phyloP scores from a whole-genome alignment of 805 yeast genomes.

The Yarrowia bubula region DNA sequence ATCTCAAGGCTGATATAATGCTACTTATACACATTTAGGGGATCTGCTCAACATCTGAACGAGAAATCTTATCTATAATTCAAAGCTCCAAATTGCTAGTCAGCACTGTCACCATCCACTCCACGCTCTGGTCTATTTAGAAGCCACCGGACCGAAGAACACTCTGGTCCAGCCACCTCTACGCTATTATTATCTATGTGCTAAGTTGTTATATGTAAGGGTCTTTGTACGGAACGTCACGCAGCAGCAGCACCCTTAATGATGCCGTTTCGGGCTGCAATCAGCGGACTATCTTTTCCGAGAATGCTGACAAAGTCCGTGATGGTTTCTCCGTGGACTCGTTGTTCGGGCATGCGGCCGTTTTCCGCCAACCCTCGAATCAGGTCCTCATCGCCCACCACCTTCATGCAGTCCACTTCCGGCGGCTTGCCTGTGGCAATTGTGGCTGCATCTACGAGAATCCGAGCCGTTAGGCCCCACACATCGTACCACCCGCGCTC shows the following conservation, averaged over 20 bases:
- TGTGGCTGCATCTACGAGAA: conserved; percentile 43
- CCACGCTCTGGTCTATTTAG: no score
- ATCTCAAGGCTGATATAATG: no score
- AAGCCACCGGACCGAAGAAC: not conserved
- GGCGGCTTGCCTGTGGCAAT: conserved; percentile 39
- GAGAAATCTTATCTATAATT: no score
- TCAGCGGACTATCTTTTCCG: conserved; percentile 32
- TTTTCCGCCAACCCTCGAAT: conserved; percentile 32
- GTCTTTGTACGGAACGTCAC: no score
- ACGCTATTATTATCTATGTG: not conserved
- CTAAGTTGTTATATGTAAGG: not conserved
- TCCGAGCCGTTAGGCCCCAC: conserved; percentile 47
- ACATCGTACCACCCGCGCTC: conserved; percentile 38
- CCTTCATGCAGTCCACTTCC: conserved; percentile 36
- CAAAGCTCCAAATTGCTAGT: no score
- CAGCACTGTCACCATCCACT: no score
- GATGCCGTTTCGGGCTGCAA: conserved; percentile 23
- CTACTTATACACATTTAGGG: no score
- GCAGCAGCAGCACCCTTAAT: not conserved
- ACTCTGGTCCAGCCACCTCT: not conserved
- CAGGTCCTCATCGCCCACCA: conserved; percentile 38
- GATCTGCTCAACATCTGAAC: no score
- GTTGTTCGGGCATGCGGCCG: conserved; percentile 31
- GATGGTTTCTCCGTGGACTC: conserved; percentile 30
- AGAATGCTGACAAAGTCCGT: conserved; percentile 32